Evolutionary conservation across 495 filamentous ascomycete species (phyloP), one percentile per base, ranked within the genome.

Genomic region (Talaromyces proteolyticus): DNA sequence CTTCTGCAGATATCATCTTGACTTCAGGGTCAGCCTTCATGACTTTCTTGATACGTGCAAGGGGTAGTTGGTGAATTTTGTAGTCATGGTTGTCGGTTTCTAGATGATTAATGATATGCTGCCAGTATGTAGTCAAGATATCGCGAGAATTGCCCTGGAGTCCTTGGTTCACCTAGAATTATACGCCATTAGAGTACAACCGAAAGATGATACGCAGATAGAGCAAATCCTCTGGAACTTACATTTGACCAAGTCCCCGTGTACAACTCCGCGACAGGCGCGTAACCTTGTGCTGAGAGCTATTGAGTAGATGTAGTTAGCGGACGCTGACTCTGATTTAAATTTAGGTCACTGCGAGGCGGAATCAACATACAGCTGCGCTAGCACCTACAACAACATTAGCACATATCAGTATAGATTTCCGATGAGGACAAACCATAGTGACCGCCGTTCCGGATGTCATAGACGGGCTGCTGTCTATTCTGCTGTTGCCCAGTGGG

Each of bases 21-120:
- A 98, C 93, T 55, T 98, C 93, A 1, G 93, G 93, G 57, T 98
- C 93, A 2, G 93, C 93, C 69, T 98, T 98, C 93, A 98, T 98
- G 57, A 98, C 93, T 65, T 98, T 98, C 78, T 97, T 98, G 69
- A 98, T 98, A 38, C 93, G 87, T 20, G 93, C 93, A 42, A 98
- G 77, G 2, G 93, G 93, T 25, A 98, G 74, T 66, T 96, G 93
- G 59, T 98, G 93, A 43, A 96, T 75, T 66, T 98, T 98, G 74
- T 96, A 98, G 65, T 98, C 94, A 66, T 98, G 93, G 29, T 88
- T 88, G 56, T 96, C 94, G 37, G 76, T 86, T 70, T 98, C 93
- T 47, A 98, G 81, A 60, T 95, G 88, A 51, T 83, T 89, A 77
- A 98, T 95, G 41, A 89, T 88, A 58, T 97, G 90, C 64, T 97